These are phyloP conservation scores for Tephrocybe sp. DNA, from an alignment of 768 basidiomycete genomes.

Conservation along the genomic window DNA sequence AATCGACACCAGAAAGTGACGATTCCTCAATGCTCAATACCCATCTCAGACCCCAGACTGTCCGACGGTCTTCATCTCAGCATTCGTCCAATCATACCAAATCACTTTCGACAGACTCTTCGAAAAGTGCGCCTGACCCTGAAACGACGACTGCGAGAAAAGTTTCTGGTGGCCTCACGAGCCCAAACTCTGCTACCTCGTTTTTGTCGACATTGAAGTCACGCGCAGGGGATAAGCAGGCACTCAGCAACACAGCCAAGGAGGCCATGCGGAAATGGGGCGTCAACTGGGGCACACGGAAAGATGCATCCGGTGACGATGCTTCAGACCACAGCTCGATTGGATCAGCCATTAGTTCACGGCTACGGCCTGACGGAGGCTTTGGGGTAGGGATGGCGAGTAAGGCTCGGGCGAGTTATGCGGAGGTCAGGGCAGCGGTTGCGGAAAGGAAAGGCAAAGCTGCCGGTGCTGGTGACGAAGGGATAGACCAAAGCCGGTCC, in stretches of 20 bases:
- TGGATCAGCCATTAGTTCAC: constrained; percentile 35
- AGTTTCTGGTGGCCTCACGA: constrained; percentile 26
- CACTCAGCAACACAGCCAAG: constrained; percentile 79
- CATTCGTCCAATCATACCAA: constrained; percentile 40
- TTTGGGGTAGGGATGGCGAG: constrained; percentile 28
- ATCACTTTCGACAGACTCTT: constrained; percentile 22
- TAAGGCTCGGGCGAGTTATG: constrained; percentile 59
- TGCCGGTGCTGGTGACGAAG: constrained; percentile 23
- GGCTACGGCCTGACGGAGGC: constrained; percentile 29
- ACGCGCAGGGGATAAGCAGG: constrained; percentile 80
- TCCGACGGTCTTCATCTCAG: constrained; percentile 44
- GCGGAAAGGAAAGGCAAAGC: constrained; percentile 56
- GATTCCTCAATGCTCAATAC: constrained; percentile 12
- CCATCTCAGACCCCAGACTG: constrained; percentile 17
- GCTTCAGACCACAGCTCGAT: constrained; percentile 40
- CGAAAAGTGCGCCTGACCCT: constrained; percentile 20
- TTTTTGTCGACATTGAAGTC: constrained; percentile 82
- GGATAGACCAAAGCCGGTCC: constrained; percentile 21
- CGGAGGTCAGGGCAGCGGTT: constrained; percentile 76
- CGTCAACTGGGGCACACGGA: constrained; percentile 75
- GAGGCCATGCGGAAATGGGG: constrained; percentile 95
- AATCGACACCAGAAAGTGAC: constrained; percentile 13
- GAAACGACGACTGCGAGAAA: constrained; percentile 34
- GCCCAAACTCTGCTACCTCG: constrained; percentile 50
- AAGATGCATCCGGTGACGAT: constrained; percentile 46